Conservation (phyloP, 768 basidiomycete species). For the Mycena rosella region DNA sequence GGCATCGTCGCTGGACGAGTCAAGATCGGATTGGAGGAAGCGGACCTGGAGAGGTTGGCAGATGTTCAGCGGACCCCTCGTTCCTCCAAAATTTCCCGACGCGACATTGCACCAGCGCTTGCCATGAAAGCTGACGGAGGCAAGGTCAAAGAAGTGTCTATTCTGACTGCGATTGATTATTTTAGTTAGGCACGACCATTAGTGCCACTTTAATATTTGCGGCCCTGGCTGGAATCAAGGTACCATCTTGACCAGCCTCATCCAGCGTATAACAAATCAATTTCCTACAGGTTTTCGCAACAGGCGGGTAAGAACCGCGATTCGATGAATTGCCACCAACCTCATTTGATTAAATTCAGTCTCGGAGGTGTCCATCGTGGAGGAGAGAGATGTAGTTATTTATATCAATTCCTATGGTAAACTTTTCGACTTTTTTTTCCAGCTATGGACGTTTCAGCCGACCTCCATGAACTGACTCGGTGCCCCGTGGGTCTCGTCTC, state of each 20-base stretch:
- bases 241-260: too few relatives aligned
- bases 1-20: conserved; percentile 84
- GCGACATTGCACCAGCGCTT: conserved; percentile 85
- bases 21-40: conserved; percentile 82
- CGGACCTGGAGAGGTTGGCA: conserved; percentile 79
- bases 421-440: background rate
- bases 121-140: conserved; percentile 81
- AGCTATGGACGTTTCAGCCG: conserved; percentile 97
- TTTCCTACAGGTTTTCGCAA: conserved; percentile 79
- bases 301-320: conserved; percentile 87
- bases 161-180: conserved; percentile 16
- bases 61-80: conserved; percentile 56
- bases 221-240: conserved; percentile 89
- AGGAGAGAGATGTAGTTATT: conserved; percentile 53
- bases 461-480: conserved; percentile 88
- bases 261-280: too few relatives aligned
- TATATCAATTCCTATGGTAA: too few relatives aligned
- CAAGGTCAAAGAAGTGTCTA: conserved; percentile 40
- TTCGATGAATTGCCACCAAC: background rate
- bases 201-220: conserved; percentile 82
- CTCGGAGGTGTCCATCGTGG: conserved; percentile 88
- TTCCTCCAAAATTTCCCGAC: conserved; percentile 76
- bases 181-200: conserved; percentile 71
- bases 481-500: conserved; percentile 95
- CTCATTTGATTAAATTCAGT: conserved; percentile 49